phyloP scores from a whole-genome alignment of 352 stramenopile species.

The Globisporangium orthogonon region DNA sequence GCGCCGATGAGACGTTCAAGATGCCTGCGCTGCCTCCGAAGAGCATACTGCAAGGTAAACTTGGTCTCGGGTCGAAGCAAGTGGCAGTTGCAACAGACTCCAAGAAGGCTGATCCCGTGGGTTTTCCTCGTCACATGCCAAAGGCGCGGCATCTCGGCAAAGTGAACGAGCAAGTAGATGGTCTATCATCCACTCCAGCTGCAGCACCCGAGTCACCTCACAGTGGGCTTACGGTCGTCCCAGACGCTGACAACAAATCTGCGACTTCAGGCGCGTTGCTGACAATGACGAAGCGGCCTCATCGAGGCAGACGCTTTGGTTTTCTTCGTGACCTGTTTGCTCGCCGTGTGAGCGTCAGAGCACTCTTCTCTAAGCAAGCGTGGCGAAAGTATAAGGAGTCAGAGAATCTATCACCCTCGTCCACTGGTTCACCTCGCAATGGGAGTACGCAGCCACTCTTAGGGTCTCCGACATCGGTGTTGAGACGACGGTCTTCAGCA shows the following conservation, averaged over 20 bases:
- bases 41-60: constrained; percentile 17
- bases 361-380: constrained; percentile 38
- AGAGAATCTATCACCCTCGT: constrained; percentile 15
- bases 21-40: constrained; percentile 71
- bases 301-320: constrained; percentile 20
- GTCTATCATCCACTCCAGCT: not conserved
- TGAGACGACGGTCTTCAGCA: constrained; percentile 6
- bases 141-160: constrained; percentile 5
- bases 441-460: constrained; percentile 16
- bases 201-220: not conserved
- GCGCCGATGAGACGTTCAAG: constrained; percentile 65
- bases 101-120: not conserved
- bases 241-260: not conserved
- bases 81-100: no score
- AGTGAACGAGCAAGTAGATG: constrained; percentile 5
- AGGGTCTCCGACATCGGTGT: constrained; percentile 1
- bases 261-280: constrained; percentile 7
- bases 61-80: constrained; percentile 2
- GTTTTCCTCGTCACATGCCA: not conserved
- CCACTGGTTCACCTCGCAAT: constrained; percentile 10
- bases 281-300: constrained; percentile 5
- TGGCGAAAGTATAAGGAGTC: constrained; percentile 59
- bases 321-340: constrained; percentile 30
- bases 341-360: constrained; percentile 22
- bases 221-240: not conserved